A percentile compares a stretch with the other conserved stretches of the same genome.
phyloP scores from a whole-genome alignment of 2,329 filamentous ascomycete genomes.

The Epichloe festucae region DNA sequence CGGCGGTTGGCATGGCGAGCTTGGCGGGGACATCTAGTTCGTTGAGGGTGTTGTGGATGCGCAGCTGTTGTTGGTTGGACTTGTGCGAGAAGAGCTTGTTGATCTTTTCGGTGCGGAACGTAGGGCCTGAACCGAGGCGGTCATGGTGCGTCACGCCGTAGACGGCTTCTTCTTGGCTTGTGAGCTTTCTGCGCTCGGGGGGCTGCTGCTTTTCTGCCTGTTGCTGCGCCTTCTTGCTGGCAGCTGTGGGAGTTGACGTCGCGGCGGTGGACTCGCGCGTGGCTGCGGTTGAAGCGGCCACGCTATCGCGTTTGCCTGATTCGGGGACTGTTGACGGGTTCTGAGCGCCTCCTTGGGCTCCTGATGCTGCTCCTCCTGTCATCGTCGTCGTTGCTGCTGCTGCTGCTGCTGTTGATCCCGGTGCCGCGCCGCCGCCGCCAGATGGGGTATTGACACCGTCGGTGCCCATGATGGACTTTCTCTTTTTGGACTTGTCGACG shows the following conservation, averaged over 20 bases:
- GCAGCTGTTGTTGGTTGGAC: constrained; percentile 59
- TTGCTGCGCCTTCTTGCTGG: constrained; percentile 35
- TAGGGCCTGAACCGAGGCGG: constrained; percentile 70
- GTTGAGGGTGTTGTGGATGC: constrained; percentile 58
- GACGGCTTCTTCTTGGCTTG: constrained; percentile 58
- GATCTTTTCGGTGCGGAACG: constrained; percentile 77
- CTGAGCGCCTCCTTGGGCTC: constrained; percentile 17
- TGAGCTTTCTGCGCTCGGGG: constrained; percentile 55
- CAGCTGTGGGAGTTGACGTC: constrained; percentile 22
- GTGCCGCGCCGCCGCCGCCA: not conserved
- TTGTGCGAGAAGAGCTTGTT: constrained; percentile 69
- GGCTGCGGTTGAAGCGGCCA: constrained; percentile 29
- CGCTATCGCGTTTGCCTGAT: constrained; percentile 37
- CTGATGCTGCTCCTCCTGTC: constrained; percentile 15
- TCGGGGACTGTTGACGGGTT: constrained; percentile 21
- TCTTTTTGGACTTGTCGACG: constrained; percentile 86
- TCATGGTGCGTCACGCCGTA: constrained; percentile 84
- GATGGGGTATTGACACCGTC: constrained; percentile 37
- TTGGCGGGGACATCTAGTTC: constrained; percentile 60
- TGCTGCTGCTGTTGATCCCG: not conserved
- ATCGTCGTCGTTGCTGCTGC: not conserved
- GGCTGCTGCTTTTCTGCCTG: constrained; percentile 21
- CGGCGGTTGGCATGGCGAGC: constrained; percentile 61
- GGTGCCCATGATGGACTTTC: constrained; percentile 53
- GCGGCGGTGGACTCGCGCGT: constrained; percentile 22